Conservation (phyloP, 192 early-diverging fungal genomes). For the Neocallimastix lanati region DNA sequence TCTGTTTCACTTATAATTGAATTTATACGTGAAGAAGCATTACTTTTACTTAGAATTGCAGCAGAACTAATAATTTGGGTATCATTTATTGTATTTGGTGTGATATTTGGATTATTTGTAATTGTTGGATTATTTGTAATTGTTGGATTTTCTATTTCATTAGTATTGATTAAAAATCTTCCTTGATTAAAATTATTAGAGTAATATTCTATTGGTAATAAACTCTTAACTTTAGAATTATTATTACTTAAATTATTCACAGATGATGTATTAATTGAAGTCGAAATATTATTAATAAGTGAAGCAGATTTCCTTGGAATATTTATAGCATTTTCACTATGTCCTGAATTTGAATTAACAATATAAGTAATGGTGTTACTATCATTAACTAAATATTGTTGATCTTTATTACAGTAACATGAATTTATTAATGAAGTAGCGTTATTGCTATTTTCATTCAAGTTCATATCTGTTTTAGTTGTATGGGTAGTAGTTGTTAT, state of each 20-base stretch:
- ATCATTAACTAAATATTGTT: neutral
- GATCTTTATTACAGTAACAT: neutral
- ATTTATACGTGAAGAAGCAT: neutral
- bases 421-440: neutral
- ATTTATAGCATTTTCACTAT: neutral
- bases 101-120: too few species aligned
- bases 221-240: neutral
- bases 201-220: neutral
- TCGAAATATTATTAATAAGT: neutral
- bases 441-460: neutral
- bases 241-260: neutral
- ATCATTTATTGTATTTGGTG: neutral
- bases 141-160: neutral
- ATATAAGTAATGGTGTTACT: neutral
- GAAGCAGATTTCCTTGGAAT: neutral
- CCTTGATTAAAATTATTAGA: neutral
- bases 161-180: neutral
- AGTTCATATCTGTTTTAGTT: neutral
- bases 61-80: neutral
- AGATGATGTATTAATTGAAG: neutral
- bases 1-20: neutral
- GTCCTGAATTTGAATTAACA: neutral
- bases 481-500: neutral
- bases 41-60: too few species aligned
- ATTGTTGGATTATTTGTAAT: neutral